phyloP scores from a whole-genome alignment of 139 green algal genomes.

The Deuterostichococcus epilithicus region DNA sequence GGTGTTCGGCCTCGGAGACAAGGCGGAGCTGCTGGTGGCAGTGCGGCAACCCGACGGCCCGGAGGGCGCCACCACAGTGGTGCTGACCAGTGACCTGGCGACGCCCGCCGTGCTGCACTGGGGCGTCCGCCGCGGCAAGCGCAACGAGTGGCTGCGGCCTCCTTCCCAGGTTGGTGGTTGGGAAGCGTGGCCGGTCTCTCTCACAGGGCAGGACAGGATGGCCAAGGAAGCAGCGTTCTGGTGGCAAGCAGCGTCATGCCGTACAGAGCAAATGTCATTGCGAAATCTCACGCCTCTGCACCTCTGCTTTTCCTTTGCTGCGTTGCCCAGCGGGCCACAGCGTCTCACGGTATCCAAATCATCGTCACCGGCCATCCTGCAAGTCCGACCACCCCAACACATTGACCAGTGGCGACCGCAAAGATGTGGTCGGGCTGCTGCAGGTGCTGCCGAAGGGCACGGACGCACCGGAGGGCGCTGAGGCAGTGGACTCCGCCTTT shows the following conservation, averaged over 20 bases:
- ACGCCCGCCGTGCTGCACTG: conserved; percentile 78
- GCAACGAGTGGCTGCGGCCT: conserved; percentile 35
- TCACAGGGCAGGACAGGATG: no score
- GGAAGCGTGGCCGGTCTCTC: no score
- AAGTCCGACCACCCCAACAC: no score
- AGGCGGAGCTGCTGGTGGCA: conserved; percentile 71
- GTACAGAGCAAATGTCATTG: no score
- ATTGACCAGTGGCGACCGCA: background rate
- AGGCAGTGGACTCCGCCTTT: conserved; percentile 61
- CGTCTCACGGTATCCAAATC: no score
- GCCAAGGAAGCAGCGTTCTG: no score
- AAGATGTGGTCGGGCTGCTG: background rate
- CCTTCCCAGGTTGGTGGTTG: background rate
- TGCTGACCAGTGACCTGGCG: conserved; percentile 66
- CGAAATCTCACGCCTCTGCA: no score
- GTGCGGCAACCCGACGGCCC: conserved; percentile 48
- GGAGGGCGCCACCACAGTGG: conserved; percentile 31
- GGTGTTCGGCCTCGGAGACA: conserved; percentile 53
- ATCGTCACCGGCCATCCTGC: no score
- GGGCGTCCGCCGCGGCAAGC: conserved; percentile 51
- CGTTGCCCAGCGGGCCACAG: no score
- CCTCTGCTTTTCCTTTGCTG: no score
- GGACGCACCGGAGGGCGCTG: conserved; percentile 12
- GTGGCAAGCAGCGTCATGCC: no score
- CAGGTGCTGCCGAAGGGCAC: background rate